These are phyloP conservation scores for Microdochium bolleyi DNA, from an alignment of 2,329 filamentous ascomycete species.

Conservation along the genomic window DNA sequence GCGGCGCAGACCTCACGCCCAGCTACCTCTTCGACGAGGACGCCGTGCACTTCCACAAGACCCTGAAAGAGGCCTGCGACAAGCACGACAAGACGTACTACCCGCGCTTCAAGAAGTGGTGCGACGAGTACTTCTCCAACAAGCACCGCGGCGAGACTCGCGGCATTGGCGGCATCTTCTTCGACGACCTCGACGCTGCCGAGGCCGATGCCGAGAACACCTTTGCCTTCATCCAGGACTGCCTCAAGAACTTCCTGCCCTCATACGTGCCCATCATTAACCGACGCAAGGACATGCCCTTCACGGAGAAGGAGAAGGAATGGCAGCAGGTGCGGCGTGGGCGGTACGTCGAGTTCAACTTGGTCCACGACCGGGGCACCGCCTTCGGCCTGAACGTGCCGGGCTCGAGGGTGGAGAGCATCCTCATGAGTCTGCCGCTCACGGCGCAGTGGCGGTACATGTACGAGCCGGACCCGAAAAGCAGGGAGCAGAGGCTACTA, in stretches of 20 bases:
- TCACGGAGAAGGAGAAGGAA: conserved; percentile 75
- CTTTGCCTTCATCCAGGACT: conserved; percentile 83
- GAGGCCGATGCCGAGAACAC: conserved; percentile 83
- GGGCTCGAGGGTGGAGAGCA: conserved; percentile 87
- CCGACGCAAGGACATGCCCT: conserved; percentile 86
- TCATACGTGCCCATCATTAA: conserved; percentile 86
- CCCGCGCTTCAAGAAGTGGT: conserved; percentile 94
- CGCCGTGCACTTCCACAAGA: conserved; percentile 91
- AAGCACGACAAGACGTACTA: conserved; percentile 90
- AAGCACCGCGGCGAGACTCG: conserved; percentile 83
- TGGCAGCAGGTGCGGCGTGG: conserved; percentile 95
- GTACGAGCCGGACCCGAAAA: conserved; percentile 72
- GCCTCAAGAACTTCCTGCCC: conserved; percentile 79
- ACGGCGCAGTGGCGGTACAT: conserved; percentile 96
- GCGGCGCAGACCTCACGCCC: conserved; percentile 88
- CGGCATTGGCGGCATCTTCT: conserved; percentile 95
- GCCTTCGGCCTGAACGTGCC: conserved; percentile 91
- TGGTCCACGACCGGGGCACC: conserved; percentile 93
- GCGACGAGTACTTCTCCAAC: conserved; percentile 93
- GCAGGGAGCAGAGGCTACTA: conserved; percentile 71
- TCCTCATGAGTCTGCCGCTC: conserved; percentile 90
- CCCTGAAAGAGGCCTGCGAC: conserved; percentile 88
- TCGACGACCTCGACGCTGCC: conserved; percentile 86
- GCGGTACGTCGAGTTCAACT: conserved; percentile 97
- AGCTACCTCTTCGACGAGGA: conserved; percentile 95